Conservation (phyloP, 2,329 filamentous ascomycete genomes). For the Chrysoporthe deuterocubensis region DNA sequence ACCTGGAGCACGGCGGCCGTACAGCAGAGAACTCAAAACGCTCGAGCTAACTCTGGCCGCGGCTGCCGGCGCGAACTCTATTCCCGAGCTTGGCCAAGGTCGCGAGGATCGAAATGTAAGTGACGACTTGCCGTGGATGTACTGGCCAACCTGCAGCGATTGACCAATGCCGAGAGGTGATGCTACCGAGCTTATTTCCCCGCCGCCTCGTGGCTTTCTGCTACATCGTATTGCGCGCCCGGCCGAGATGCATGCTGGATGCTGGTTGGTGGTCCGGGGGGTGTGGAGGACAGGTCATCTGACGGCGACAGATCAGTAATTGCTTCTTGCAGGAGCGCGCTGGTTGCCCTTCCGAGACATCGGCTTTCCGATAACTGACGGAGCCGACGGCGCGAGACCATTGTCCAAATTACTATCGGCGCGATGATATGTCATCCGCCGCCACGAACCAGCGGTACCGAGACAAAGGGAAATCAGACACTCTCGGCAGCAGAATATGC, state of each 20-base stretch:
- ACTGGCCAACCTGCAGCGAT: not conserved
- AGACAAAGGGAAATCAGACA: not conserved
- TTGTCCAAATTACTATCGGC: not conserved
- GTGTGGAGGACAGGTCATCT: conserved; percentile 10
- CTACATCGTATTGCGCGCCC: not conserved
- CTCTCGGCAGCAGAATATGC: not conserved
- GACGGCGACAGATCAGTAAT: not conserved
- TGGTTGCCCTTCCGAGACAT: conserved; percentile 1
- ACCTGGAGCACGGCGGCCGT: not conserved
- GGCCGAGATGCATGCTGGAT: not conserved
- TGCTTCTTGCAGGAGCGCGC: not conserved
- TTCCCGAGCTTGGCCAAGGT: not conserved
- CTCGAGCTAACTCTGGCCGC: too few species aligned
- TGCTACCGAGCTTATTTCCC: conserved; percentile 3
- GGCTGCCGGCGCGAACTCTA: conserved; percentile 5
- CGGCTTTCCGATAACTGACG: conserved; percentile 11
- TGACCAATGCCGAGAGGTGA: conserved; percentile 2
- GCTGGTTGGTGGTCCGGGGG: not conserved
- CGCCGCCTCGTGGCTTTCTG: not conserved
- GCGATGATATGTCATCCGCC: conserved; percentile 9
- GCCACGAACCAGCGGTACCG: not conserved
- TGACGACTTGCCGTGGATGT: not conserved
- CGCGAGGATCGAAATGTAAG: not conserved
- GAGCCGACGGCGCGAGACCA: not conserved
- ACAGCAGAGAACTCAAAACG: not conserved